These are phyloP conservation scores for Coelastrella sp. DNA, from an alignment of 139 green algal species.

Conservation along the genomic window DNA sequence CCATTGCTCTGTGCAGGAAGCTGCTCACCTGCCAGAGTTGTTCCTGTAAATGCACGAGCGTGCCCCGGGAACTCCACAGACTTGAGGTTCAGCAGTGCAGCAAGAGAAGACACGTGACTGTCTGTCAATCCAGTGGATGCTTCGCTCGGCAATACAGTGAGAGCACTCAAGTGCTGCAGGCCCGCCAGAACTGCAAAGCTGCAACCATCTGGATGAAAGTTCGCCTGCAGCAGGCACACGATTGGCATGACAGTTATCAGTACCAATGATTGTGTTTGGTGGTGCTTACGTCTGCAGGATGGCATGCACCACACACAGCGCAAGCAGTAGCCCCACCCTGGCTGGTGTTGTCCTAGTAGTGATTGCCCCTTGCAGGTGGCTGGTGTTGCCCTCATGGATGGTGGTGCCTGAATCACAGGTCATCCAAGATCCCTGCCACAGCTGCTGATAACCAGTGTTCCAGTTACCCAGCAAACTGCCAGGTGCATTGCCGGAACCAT, in stretches of 20 bases:
- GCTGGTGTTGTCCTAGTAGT: too few species aligned
- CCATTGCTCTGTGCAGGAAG: too few species aligned
- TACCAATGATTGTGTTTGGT: neutral
- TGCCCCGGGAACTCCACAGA: conserved; percentile 44
- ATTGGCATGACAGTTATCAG: neutral
- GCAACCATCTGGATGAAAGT: conserved; percentile 40
- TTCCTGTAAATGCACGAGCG: conserved; percentile 45
- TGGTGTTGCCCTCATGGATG: too few species aligned
- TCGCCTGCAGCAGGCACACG: neutral
- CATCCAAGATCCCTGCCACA: too few species aligned
- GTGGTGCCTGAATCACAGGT: too few species aligned
- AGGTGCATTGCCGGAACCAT: too few species aligned
- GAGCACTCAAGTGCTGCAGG: conserved; percentile 4
- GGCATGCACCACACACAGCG: neutral
- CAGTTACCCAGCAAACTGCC: too few species aligned
- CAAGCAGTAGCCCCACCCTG: too few species aligned
- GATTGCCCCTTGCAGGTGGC: too few species aligned
- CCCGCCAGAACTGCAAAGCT: conserved; percentile 31
- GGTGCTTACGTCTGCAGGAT: neutral
- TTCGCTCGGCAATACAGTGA: conserved; percentile 36
- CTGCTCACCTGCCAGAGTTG: neutral
- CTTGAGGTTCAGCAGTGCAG: neutral
- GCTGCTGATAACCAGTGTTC: too few species aligned
- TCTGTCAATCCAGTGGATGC: conserved; percentile 19
- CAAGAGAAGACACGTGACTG: conserved; percentile 24